Evolutionary conservation across 192 early-diverging fungal species (phyloP), one percentile per base, ranked within the genome.

Genomic region (Umbelopsis sp.): DNA sequence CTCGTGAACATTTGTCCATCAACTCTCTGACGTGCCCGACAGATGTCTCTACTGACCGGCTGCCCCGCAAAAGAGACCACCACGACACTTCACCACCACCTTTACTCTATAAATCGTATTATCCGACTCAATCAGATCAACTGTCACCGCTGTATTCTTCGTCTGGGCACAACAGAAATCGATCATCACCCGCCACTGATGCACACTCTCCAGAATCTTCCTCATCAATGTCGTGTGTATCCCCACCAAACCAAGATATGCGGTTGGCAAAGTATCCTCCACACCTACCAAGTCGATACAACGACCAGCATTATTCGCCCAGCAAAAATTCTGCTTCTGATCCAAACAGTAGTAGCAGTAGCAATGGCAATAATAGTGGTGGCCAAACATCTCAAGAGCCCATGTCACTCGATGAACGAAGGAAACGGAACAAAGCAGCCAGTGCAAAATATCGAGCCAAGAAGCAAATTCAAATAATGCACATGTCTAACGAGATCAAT

Each of bases 361-460:
- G 15, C 30, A 27, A 33, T 61, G 18, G 55, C 21, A 11, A 61
- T 37, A 5, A 27, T 13, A 61, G 18, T 33, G 55, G 55, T 2
- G 16, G 25, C 16, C 18, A 25, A 15, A 4, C 25, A 11, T 61
- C 25, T 2, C 55, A 61, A 27, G 55, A 61, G 33, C 78, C 85
- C 6, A 66, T 87, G 21, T 79, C 85, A 16, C 55, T 81, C 10
- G 74, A 74, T 37, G 85, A 87, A 65, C 55, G 84, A 22, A 76
- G 85, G 8, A 69, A 87, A 18, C 75, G 86, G 46, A 87, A 87
- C 72, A 87, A 87, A 48, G 77, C 82, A 16, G 86, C 86, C 11
- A 85, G 84, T 10, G 86, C 86, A 4, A 87, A 87, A 61, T 87
- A 87, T 58, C 72, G 86, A 23, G 82, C 81, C 37, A 87, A 87